phyloP scores from a whole-genome alignment of 441 rosid genomes.

The Bocquillonia castaneifolia region DNA sequence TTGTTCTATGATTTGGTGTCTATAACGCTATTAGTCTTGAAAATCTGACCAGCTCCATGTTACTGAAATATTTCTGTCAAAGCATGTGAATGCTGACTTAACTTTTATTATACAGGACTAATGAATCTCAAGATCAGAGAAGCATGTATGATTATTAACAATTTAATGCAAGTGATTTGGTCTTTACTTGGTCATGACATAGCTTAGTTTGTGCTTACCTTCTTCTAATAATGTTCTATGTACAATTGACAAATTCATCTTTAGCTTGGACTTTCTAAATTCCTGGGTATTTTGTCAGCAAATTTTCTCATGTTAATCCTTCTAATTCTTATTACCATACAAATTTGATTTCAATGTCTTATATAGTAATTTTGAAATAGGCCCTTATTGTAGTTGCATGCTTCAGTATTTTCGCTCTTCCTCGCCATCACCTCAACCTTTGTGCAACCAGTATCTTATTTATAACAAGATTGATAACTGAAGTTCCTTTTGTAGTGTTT shows the following conservation, averaged over 20 bases:
- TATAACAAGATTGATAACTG: constrained; percentile 9
- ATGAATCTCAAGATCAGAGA: background rate
- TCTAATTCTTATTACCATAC: background rate
- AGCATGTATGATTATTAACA: background rate
- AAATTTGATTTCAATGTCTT: background rate
- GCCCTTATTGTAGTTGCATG: background rate
- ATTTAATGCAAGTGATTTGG: background rate
- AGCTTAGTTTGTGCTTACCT: background rate
- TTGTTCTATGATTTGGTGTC: background rate
- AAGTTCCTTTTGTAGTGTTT: constrained; percentile 55
- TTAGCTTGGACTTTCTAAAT: background rate
- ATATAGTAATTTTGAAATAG: too few species aligned
- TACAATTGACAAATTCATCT: background rate
- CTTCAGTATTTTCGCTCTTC: background rate
- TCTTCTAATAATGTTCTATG: background rate
- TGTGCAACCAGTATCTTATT: background rate
- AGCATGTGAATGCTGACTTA: background rate
- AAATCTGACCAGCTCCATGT: background rate
- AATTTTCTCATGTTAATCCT: background rate
- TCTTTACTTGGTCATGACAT: background rate
- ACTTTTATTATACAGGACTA: background rate
- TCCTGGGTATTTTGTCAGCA: background rate
- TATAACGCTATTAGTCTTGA: background rate
- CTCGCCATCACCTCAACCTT: background rate
- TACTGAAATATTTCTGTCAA: background rate